Evolutionary conservation across 768 basidiomycete species (phyloP), one percentile per base, ranked within the genome.

Genomic region (Strobilomyces dryophilus): DNA sequence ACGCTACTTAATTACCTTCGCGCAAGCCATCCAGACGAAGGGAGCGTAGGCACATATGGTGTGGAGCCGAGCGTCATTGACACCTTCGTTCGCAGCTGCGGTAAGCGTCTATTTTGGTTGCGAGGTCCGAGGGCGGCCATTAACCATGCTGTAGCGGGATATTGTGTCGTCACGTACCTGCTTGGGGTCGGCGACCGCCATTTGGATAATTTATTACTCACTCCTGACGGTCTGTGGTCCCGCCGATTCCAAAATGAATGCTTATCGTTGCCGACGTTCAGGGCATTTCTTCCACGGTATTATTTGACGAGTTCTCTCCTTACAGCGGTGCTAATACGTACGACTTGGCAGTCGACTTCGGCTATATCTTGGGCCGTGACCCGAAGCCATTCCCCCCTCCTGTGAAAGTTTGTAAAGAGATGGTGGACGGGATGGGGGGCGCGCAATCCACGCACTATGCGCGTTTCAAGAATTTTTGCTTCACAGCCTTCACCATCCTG

Each of bases 361-460:
- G 97, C 2, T 99, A 98, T 70, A 98, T 98, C 61, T 80, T 98
- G 14, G 97, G 97, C 3, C 86, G 94, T 3, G 97, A 98, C 66
- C 97, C 97, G 0, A 98, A 99, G 64, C 92, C 94, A 0, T 95
- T 95, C 66, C 95, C 97, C 2, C 97, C 97, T 7, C 91, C 94
- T 12, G 95, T 98, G 59, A 99, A 99, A 68, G 90, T 99, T 37
- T 98, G 95, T 72, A 95, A 95, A 65, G 97, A 98, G 67, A 99
- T 98, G 97, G 92, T 98, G 0, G 97, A 99, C 66, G 95, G 91
- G 11, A 95, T 99, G 94, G 97, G 97, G n/a, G 95, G 97, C 11
- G 85, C 91, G 1, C 83, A 89, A 63, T 95, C 94, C 7, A 81
- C 88, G n/a, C 95, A 98, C 67, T 98, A 98, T 69, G 82, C 85